Evolutionary conservation across 2,329 filamentous ascomycete genomes (phyloP), one percentile per base, ranked within the genome.

Genomic region (Penicillium expansum): DNA sequence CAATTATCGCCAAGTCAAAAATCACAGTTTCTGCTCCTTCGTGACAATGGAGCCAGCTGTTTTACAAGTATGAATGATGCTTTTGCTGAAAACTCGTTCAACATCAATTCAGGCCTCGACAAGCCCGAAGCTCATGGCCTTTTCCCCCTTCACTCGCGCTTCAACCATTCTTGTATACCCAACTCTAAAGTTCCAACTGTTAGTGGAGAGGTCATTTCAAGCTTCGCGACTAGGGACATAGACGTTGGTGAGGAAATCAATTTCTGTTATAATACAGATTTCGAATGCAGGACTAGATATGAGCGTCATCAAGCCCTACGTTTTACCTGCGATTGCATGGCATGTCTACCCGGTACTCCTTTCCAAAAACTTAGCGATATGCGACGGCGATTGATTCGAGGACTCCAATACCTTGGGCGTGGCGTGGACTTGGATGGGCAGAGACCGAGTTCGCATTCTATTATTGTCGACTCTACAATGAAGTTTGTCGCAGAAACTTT

Each of bases 81-180:
- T 20, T 20, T 47, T 7, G 43, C 43, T 18, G 27, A 47, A 32
- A 47, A 47, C 24, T 47, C 43, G 27, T 47, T 47, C 43, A 47
- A 47, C 24, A 6, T 47, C 27, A 32, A 32, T 47, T 32, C 43
- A 47, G n/a, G 20, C 27, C 30, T 4, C 14, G 10, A n/a, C 45
- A 32, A 48, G 32, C 32, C 45, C 11, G 18, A 22, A 35, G 22
- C 20, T n/a, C 14, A 35, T 18, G 45, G 20, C 9, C 45, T 48
- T 6, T 35, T 35, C 11, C 45, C 10, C 14, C 30, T 37, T 18
- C 30, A 48, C 22, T 48, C 47, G 20, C 47, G 47, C 54, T 33
- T 48, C 44, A 53, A 61, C 16, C 52, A 48, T 48, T 48, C 33
- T n/a, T 48, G 47, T 27, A n/a, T 27, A n/a, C 47, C 47, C 6